phyloP scores from a whole-genome alignment of 768 basidiomycete species.

The Lentinula lateritia region DNA sequence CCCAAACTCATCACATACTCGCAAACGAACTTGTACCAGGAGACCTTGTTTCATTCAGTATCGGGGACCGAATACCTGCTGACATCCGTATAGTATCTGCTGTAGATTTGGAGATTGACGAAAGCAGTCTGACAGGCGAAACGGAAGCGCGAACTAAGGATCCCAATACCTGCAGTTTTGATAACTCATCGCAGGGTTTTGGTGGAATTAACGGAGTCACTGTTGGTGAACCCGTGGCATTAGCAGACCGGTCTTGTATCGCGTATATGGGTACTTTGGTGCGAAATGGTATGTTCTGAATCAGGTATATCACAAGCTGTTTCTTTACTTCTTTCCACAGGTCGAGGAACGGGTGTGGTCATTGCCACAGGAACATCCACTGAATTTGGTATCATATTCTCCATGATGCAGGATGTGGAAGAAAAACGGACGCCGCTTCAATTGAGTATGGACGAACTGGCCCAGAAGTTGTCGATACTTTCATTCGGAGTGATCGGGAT shows the following conservation, averaged over 20 bases:
- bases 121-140: slow-evolving; percentile 93
- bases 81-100: slow-evolving; percentile 82
- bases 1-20: slow-evolving; percentile 66
- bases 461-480: slow-evolving; percentile 81
- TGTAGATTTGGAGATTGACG: slow-evolving; percentile 89
- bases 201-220: slow-evolving; percentile 12
- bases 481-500: slow-evolving; percentile 95
- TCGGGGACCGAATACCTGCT: slow-evolving; percentile 92
- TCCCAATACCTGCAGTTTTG: slow-evolving; percentile 46
- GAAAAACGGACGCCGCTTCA: slow-evolving; percentile 92
- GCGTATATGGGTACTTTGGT: slow-evolving; percentile 97
- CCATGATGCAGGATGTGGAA: slow-evolving; percentile 98
- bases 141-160: slow-evolving; percentile 75
- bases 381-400: slow-evolving; percentile 94
- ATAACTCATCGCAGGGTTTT: slow-evolving; percentile 11
- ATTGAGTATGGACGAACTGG: slow-evolving; percentile 93
- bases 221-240: slow-evolving; percentile 40
- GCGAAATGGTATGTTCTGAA: slow-evolving; percentile 57
- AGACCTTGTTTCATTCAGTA: slow-evolving; percentile 83
- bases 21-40: slow-evolving; percentile 97
- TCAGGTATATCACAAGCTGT: neutral
- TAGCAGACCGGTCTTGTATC: slow-evolving; percentile 83
- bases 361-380: slow-evolving; percentile 82
- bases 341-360: slow-evolving; percentile 80
- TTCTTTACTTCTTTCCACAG: slow-evolving; percentile 26